Evolutionary conservation across 306 rosid species (phyloP), one percentile per base, ranked within the genome.

Genomic region (Inga oerstediana): DNA sequence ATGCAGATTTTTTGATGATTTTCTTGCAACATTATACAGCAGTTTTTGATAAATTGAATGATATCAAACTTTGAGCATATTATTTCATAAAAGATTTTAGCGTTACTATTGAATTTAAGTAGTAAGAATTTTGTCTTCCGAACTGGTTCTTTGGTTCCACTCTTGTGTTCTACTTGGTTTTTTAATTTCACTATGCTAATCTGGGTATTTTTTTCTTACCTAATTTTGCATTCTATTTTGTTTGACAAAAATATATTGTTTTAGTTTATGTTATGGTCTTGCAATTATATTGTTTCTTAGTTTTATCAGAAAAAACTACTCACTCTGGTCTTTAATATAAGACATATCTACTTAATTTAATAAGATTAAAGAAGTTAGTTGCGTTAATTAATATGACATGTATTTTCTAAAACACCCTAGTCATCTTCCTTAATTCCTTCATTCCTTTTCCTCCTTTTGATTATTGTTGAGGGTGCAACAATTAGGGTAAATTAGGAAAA

Each of bases 31-130:
- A 64, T 64, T 43, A 22, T 49, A 17, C 4, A 49, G 34, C 76
- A 45, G 51, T 52, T 9, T 80, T 35, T 44, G 78, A 74, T 61
- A 76, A 64, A 17, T 35, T 52, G 62, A 59, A 67, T 51, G 32
- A 56, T 79, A 59, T 75, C 79, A 61, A 79, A 79, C 75, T 76
- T 66, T 35, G 74, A 69, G 76, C 54, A 5, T 71, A 43, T 10
- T 71, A 43, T 71, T 35, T 43, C 75, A 41, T 43, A 71, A 43
- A 43, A 71, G 19, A 44, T 71, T 71, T 44, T 16, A 71, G 75
- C 11, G n/a, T 71, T 44, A 43, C 15, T 14, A 22, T n/a, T 44
- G 52, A 71, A 71, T n/a, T 71, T 43, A 71, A 71, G 14, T n/a
- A 2, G 32, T 43, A 22, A 43, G 52, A 41, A 43, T 44, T 43